A percentile compares a stretch with the other conserved stretches of the same genome.
phyloP scores from a whole-genome alignment of 768 basidiomycete genomes.

The Flagelloscypha sp. region DNA sequence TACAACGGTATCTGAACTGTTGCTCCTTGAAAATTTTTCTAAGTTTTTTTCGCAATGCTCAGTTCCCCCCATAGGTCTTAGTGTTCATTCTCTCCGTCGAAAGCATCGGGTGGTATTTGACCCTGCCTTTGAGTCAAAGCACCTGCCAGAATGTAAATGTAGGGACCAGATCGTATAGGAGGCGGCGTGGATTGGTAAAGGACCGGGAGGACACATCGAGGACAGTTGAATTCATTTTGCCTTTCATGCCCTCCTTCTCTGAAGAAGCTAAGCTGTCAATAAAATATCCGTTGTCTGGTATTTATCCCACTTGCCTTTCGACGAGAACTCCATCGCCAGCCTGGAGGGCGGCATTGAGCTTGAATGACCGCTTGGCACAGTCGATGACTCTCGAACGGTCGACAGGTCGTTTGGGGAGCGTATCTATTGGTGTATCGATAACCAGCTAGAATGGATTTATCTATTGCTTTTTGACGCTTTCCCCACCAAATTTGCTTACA shows the following conservation, averaged over 20 bases:
- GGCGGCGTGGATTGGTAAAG: constrained; percentile 76
- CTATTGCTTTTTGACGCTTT: no score
- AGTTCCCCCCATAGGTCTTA: constrained; percentile 6
- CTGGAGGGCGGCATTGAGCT: constrained; percentile 76
- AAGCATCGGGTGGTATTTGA: constrained; percentile 76
- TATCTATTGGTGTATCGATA: constrained; percentile 64
- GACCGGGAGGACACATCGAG: constrained; percentile 57
- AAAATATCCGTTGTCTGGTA: constrained; percentile 17
- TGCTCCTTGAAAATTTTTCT: constrained; percentile 11
- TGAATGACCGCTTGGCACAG: constrained; percentile 62
- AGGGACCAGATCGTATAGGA: constrained; percentile 69
- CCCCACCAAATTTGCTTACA: constrained; percentile 40
- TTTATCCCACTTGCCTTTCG: constrained; percentile 49
- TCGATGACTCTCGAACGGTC: constrained; percentile 69
- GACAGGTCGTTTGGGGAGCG: constrained; percentile 62
- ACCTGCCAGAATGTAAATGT: constrained; percentile 72
- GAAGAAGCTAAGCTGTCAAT: constrained; percentile 8
- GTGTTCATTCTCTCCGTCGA: constrained; percentile 45
- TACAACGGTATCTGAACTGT: constrained; percentile 83
- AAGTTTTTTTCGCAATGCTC: constrained; percentile 3
- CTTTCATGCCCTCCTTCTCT: constrained; percentile 66
- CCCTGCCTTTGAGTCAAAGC: constrained; percentile 87
- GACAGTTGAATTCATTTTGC: constrained; percentile 66
- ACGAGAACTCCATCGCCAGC: constrained; percentile 62
- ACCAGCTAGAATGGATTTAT: constrained; percentile 49